Base-by-base conservation (phyloP, 345 rosid species). In the Citrus australasica region DNA sequence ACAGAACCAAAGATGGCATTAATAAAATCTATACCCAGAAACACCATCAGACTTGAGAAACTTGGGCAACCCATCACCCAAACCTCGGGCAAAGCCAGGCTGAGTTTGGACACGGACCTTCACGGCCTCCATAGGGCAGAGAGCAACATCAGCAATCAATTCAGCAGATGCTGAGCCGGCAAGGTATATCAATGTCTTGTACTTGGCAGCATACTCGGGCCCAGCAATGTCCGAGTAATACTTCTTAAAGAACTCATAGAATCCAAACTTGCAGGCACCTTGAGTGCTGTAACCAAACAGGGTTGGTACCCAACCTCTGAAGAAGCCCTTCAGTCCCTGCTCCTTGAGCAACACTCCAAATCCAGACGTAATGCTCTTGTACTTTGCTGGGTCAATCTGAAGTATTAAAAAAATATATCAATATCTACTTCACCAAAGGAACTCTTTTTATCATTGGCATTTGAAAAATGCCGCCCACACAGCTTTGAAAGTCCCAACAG, bases 121-220 rank as follows among this genome's bases (percentile, higher is more conserved):
- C 68, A 96, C 94, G 4, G 99, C 99, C 83, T 96, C 98, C 82
- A 96, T 85, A 40, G 99, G 99, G 81, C 98, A 96, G 2, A 96
- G 99, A 67, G 93, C 95, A 68, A 96, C 83, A 88, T 89, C 99
- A 38, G 99, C 99, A 33, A 96, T 92, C 64, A 96, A 24, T 77
- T 96, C 99, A 67, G 97, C 97, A 22, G 99, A 92, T 46, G 98
- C 99, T 2, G 99, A 94, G 59, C 99, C 97, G 13, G 99, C 98
- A 4, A 96, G 92, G 85, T 96, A 94, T 66, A 96, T 88, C 78
- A 96, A 82, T 69, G 97, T 94, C 79, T 96, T 96, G 82, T 94
- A 92, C 85, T 92, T 96, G 83, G 88, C 66, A 58, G 99, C 91
- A 74, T 82, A 83, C 75, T 96, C 98, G 32, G 98, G 99, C 27